Base-by-base conservation (phyloP, 352 stramenopile genomes). In the Phytopythium delawarense region DNA sequence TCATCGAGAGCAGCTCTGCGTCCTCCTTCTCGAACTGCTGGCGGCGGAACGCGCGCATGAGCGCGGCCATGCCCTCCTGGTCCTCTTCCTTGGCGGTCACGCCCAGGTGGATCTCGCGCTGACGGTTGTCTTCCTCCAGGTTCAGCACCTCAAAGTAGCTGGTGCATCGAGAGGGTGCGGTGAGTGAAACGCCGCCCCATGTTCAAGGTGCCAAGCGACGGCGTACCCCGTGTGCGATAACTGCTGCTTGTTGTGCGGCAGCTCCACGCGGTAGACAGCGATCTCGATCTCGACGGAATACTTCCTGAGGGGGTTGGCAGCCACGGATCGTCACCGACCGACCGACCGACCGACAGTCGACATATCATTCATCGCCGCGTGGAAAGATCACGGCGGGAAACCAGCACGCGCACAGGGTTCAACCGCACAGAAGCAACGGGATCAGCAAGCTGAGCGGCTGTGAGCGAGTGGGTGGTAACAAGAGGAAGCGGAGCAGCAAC, bases 81-180 rank as follows among this genome's bases (percentile, higher is more conserved):
- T 81, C 71, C 6, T 59, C 30, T 56, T 81, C 74, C 23, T 63
- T 56, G 18, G 71, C 68, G 12, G 62, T 71, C 42, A 81, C 71
- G 16, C 69, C 59, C 13, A 75, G 3, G 28, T 60, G 56, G 56
- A 81, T 79, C 66, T 77, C 71, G 30, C 61, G 55, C 40, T 39
- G 70, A 42, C 69, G 66, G 30, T 69, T 65, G 35, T 74, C 65
- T 13, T 67, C 58, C 42, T 79, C 65, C 3, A 72, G 59, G 56
- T 81, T 81, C 13, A 81, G 68, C 57, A 81, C 74, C 23, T 76
- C 64, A 52, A 79, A 79, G 65, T 79, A 81, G 20, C 62, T 73
- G 23, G 16, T 0, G 42, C 28, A 32, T 32, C 28, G 28, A 32
- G 5, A 7, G 28, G 28, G 49, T 56, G 15, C 20, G 21, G 21